Percentiles rank a stretch among this genome's conserved stretches.
Conservation (phyloP, 257 asterid species). For the Nicotiana otophora region DNA sequence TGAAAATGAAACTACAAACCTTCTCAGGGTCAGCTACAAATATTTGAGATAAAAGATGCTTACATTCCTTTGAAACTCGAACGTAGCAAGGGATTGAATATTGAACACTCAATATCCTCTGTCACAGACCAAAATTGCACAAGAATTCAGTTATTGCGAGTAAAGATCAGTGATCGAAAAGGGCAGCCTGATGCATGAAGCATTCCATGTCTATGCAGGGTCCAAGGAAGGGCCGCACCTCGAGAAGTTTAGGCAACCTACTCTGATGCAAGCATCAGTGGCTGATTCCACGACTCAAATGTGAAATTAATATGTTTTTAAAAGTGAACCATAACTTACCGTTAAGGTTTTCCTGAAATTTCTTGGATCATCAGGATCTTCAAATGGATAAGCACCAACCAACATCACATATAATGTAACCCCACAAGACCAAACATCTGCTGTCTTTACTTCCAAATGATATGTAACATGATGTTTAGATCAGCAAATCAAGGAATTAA, state of each 20-base stretch:
- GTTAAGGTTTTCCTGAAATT: constrained; percentile 79
- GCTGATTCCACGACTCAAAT: no score
- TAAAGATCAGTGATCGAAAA: no score
- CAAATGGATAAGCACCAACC: constrained; percentile 93
- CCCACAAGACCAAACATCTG: constrained; percentile 99
- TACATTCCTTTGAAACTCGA: constrained; percentile 71
- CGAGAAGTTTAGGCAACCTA: no score
- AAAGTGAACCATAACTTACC: constrained; percentile 31
- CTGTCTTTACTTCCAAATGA: constrained; percentile 36
- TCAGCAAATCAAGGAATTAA: neutral
- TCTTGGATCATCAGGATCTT: constrained; percentile 86
- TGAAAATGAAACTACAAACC: constrained; percentile 27
- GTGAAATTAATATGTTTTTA: neutral
- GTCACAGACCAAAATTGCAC: constrained; percentile 2
- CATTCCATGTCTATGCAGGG: no score
- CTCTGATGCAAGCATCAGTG: no score
- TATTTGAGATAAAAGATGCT: constrained; percentile 66
- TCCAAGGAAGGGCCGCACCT: no score
- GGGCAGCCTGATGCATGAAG: no score
- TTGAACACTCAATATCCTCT: constrained; percentile 85
- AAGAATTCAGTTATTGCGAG: no score
- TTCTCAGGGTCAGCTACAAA: constrained; percentile 75
- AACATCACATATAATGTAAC: constrained; percentile 90
- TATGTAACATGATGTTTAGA: neutral
- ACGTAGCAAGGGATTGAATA: constrained; percentile 84